Evolutionary conservation across 345 rosid species (phyloP), one percentile per base, ranked within the genome.

Genomic region (Populus ilicifolia): DNA sequence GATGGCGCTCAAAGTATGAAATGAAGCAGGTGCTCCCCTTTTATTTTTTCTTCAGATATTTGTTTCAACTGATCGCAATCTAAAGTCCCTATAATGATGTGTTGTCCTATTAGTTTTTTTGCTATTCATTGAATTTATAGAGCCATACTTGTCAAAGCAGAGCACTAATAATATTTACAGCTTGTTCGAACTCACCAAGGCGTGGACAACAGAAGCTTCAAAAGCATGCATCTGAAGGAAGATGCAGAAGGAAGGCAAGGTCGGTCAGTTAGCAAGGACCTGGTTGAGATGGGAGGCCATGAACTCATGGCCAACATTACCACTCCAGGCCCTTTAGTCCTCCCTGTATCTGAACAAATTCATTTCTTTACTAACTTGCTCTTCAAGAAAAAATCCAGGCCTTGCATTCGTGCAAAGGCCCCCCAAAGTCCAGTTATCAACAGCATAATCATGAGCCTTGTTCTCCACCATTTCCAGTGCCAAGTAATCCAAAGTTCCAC

Each of bases 381-480:
- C 56, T 83, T 83, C 71, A 75, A 71, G 64, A 79, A 70, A 35
- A 79, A 71, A 27, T 76, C 41, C 48, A 84, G 87, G 68, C 89
- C 88, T 21, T 88, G 81, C 68, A 76, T 86, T 29, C 88, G 88
- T 1, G 72, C 99, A 96, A 35, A 96, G 90, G 17, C 94, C 77
- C 17, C 99, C 97, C 82, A 94, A 80, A 62, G 98, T 94, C 98
- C 98, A 94, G 84, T 96, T 96, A 87, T 96, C 98, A 67, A 96
- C 97, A 8, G 97, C 94, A 70, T 89, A 85, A 79, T 92, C 99
- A 66, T 94, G 97, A 77, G 91, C 96, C 86, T 83, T 91, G 14
- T 90, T 89, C 81, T 94, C 98, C 27, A 96, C 98, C 97, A 94
- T 91, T 85, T 96, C 98, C 25, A 98, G 99, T 69, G 98, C 98